Conservation (phyloP, 2,329 filamentous ascomycete species). For the Ophiostoma montium region DNA sequence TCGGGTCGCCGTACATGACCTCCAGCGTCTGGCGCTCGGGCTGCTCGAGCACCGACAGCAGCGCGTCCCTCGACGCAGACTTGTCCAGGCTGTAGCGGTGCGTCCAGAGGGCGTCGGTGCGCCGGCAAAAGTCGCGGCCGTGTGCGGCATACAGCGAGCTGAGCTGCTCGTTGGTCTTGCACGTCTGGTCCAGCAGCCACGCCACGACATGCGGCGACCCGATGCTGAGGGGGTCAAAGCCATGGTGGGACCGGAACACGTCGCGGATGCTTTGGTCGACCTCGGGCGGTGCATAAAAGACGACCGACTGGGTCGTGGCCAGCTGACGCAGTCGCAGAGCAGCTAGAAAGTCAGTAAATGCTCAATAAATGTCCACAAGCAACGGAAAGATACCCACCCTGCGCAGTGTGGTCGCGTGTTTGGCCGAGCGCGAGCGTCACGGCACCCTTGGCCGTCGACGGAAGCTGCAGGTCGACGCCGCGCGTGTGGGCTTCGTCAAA, state of each 20-base stretch:
- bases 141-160: constrained; percentile 45
- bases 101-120: constrained; percentile 32
- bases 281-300: constrained; percentile 43
- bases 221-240: constrained; percentile 10
- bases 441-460: constrained; percentile 30
- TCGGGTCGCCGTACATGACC: constrained; percentile 34
- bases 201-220: constrained; percentile 29
- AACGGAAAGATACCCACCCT: constrained; percentile 29
- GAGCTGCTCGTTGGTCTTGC: constrained; percentile 42
- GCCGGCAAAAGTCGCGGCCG: constrained; percentile 44
- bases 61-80: constrained; percentile 21
- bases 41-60: constrained; percentile 31
- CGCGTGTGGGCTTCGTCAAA: constrained; percentile 47
- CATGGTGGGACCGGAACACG: constrained; percentile 19
- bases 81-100: constrained; percentile 28
- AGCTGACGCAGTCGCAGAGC: constrained; percentile 53
- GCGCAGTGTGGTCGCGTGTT: constrained; percentile 47
- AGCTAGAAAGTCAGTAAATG: constrained; percentile 24
- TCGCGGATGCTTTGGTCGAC: constrained; percentile 48
- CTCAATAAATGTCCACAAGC: neutral
- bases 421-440: constrained; percentile 41
- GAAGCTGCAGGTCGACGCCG: constrained; percentile 45
- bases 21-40: constrained; percentile 42
- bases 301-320: constrained; percentile 37
- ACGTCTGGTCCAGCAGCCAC: constrained; percentile 54